These are phyloP conservation scores for Sphaerobolus stellatus DNA, from an alignment of 1,284 basidiomycete genomes.

Conservation along the genomic window DNA sequence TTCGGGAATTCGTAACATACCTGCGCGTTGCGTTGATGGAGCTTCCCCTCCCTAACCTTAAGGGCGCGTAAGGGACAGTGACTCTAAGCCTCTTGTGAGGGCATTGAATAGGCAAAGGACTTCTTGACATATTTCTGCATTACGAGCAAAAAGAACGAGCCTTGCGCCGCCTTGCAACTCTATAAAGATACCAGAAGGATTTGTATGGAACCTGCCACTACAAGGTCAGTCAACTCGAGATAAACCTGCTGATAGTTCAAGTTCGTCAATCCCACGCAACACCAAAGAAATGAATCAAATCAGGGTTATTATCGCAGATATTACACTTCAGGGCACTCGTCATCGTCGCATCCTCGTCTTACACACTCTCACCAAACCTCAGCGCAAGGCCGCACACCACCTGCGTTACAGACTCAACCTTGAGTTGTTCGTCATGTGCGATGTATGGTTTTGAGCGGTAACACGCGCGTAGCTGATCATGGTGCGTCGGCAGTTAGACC, in stretches of 20 bases:
- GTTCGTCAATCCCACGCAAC: conserved; percentile 95
- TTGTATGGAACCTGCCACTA: conserved; percentile 82
- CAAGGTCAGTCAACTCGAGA: conserved; percentile 13
- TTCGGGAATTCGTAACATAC: conserved; percentile 40
- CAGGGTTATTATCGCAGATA: background rate
- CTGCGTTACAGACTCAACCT: conserved; percentile 90
- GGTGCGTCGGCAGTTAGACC: conserved; percentile 90
- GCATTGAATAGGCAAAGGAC: conserved; percentile 75
- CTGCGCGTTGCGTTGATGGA: conserved; percentile 97
- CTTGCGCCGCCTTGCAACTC: conserved; percentile 98
- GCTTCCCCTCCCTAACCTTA: conserved; percentile 99
- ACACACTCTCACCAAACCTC: conserved; percentile 97
- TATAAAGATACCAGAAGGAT: conserved; percentile 98
- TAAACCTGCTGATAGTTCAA: conserved; percentile 67
- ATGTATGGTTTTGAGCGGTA: conserved; percentile 94
- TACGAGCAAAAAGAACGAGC: background rate
- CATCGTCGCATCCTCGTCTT: conserved; percentile 99
- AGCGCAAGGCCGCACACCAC: conserved; percentile 97
- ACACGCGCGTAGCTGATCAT: conserved; percentile 99
- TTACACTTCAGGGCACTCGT: conserved; percentile 38
- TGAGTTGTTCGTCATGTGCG: conserved; percentile 96
- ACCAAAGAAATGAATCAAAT: conserved; percentile 60
- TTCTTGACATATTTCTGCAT: background rate
- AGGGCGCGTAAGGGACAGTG: conserved; percentile 84
- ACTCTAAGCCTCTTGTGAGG: conserved; percentile 86